Percentiles rank a stretch among this genome's conserved stretches.
These are phyloP conservation scores for Domatiomyces globalis DNA, from an alignment of 2,329 filamentous ascomycete genomes.

Conservation along the genomic window DNA sequence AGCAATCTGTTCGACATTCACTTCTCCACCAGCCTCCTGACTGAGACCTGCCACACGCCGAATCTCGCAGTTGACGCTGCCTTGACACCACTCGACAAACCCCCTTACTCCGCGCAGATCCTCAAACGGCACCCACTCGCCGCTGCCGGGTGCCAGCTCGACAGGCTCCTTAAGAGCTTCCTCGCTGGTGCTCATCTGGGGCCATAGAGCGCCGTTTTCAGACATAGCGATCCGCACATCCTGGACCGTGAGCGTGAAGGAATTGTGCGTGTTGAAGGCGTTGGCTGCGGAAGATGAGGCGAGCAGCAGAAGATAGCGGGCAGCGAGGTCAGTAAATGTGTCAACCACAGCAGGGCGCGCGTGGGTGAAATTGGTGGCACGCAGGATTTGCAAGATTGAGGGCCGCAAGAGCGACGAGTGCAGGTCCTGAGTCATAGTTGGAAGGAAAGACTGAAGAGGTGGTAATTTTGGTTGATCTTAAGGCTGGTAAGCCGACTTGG, in stretches of 20 bases:
- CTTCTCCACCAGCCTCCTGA: slow-evolving; percentile 29
- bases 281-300: slow-evolving; percentile 58
- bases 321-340: slow-evolving; percentile 72
- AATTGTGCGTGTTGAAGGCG: slow-evolving; percentile 55
- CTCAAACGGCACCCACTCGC: slow-evolving; percentile 32
- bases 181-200: slow-evolving; percentile 52
- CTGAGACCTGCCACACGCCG: slow-evolving; percentile 64
- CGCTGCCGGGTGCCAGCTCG: slow-evolving; percentile 9
- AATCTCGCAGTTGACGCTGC: slow-evolving; percentile 64
- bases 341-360: slow-evolving; percentile 72
- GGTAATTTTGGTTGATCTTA: background rate
- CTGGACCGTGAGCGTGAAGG: slow-evolving; percentile 49
- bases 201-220: slow-evolving; percentile 60
- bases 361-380: slow-evolving; percentile 77
- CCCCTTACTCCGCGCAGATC: slow-evolving; percentile 63
- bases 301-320: slow-evolving; percentile 63
- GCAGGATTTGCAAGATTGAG: slow-evolving; percentile 76
- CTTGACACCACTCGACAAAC: slow-evolving; percentile 66
- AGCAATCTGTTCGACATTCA: slow-evolving; percentile 32
- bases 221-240: slow-evolving; percentile 79
- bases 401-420: slow-evolving; percentile 73
- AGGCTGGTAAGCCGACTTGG: background rate
- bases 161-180: slow-evolving; percentile 50
- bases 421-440: slow-evolving; percentile 20
- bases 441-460: background rate